Evolutionary conservation across 331 rosid species (phyloP).

Genomic region (Erythrophleum ivorense): DNA sequence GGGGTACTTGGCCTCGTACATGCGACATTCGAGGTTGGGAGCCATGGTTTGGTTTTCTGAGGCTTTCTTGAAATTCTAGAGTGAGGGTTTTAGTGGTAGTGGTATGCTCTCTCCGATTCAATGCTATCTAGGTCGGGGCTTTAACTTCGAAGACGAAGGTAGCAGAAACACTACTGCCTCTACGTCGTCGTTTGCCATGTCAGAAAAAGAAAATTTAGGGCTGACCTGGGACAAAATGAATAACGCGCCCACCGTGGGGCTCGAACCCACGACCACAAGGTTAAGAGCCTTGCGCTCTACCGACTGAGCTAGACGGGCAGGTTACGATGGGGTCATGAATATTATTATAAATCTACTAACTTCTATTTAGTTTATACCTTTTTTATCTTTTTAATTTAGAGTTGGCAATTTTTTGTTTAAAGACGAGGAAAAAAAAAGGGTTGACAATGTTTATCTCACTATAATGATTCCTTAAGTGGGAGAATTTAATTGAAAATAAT

Average conservation of each 20-base stretch:
- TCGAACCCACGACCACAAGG: constrained; percentile 41
- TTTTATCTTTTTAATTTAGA: no score
- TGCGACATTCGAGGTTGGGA: constrained; percentile 88
- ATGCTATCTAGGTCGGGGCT: not conserved
- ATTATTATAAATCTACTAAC: no score
- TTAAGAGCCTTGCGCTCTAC: constrained; percentile 40
- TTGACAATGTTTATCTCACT: no score
- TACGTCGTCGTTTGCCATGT: not conserved
- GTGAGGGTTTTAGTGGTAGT: not conserved
- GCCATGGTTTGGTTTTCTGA: constrained; percentile 47
- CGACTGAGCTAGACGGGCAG: constrained; percentile 35
- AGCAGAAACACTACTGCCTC: not conserved
- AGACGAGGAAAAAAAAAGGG: no score
- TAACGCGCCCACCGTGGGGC: constrained; percentile 32
- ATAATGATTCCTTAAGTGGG: no score
- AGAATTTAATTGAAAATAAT: no score
- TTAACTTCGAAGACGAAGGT: not conserved
- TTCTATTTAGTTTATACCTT: no score
- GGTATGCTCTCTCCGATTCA: no score
- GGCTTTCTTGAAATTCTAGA: not conserved
- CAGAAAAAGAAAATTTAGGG: not conserved
- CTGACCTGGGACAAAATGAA: not conserved
- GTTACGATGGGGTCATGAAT: not conserved
- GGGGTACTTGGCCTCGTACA: constrained; percentile 92
- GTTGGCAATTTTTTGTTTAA: no score